Conservation (phyloP, 2,329 filamentous ascomycete species). For the Cladosporium sp. region DNA sequence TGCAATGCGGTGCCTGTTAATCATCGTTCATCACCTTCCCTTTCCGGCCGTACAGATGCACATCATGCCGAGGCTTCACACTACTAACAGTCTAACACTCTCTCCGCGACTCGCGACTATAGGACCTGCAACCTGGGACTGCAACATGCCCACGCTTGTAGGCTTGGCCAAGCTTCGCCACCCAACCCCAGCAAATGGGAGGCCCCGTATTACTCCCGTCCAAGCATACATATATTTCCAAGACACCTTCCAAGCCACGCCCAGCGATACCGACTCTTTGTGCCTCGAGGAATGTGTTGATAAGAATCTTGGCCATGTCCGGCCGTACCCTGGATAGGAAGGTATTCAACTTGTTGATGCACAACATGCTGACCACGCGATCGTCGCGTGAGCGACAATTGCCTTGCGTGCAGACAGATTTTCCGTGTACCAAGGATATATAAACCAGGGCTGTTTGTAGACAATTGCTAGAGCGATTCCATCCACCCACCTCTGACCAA, state of each 20-base stretch:
- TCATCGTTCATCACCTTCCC: not conserved
- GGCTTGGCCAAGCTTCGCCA: slow-evolving; percentile 11
- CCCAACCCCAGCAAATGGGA: slow-evolving; percentile 2
- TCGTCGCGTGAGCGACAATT: slow-evolving; percentile 7
- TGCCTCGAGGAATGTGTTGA: not conserved
- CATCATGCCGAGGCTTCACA: not conserved
- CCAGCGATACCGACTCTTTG: not conserved
- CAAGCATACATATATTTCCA: not conserved
- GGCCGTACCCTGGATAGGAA: slow-evolving; percentile 6
- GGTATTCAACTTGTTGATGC: not conserved
- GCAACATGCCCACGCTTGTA: slow-evolving; percentile 1
- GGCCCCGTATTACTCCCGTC: not conserved
- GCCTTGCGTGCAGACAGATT: not conserved
- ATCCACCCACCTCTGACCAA: not conserved
- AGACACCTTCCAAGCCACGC: slow-evolving; percentile 6
- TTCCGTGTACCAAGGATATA: not conserved
- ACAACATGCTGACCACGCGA: not conserved
- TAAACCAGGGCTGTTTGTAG: not conserved
- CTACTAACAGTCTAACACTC: too few species aligned
- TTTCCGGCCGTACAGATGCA: not conserved
- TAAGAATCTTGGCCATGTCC: slow-evolving; percentile 7
- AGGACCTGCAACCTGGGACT: slow-evolving; percentile 1
- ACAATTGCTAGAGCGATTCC: not conserved
- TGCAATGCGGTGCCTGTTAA: not conserved
- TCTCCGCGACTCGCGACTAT: not conserved